A percentile compares a stretch with the other conserved stretches of the same genome.
Conservation (phyloP, 768 basidiomycete genomes). For the Ephemerocybe angulata region DNA sequence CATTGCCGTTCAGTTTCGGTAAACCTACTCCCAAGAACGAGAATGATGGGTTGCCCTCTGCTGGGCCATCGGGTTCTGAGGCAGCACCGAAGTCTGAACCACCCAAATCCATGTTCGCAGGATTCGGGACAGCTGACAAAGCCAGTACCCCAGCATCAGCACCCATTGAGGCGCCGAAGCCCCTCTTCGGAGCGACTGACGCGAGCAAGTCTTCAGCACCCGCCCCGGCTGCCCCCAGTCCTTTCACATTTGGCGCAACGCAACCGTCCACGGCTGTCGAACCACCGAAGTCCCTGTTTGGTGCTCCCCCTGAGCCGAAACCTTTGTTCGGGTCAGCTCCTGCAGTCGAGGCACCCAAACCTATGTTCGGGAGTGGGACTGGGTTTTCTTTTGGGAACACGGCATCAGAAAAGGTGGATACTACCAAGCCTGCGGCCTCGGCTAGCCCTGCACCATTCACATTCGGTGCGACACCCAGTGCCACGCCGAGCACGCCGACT, state of each 20-base stretch:
- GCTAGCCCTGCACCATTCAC: slow-evolving; percentile 34
- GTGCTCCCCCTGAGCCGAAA: neutral
- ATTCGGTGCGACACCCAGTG: slow-evolving; percentile 41
- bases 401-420: slow-evolving; percentile 9
- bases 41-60: neutral
- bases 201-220: neutral
- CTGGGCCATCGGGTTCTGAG: neutral
- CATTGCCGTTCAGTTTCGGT: slow-evolving; percentile 26
- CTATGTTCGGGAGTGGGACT: slow-evolving; percentile 5
- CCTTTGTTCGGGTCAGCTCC: neutral
- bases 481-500: slow-evolving; percentile 31
- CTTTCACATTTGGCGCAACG: neutral
- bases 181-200: neutral
- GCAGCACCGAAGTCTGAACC: neutral
- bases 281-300: slow-evolving; percentile 5
- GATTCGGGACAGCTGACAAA: neutral
- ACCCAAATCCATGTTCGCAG: neutral
- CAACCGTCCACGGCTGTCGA: neutral
- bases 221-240: neutral
- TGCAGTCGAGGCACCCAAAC: slow-evolving; percentile 10
- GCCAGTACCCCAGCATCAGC: neutral
- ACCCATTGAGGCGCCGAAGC: neutral
- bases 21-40: slow-evolving; percentile 12
- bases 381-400: slow-evolving; percentile 20
- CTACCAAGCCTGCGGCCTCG: slow-evolving; percentile 18